Evolutionary conservation across 352 stramenopile genomes (phyloP), one percentile per base, ranked within the genome.

Genomic region (Globisporangium uncinulatum): DNA sequence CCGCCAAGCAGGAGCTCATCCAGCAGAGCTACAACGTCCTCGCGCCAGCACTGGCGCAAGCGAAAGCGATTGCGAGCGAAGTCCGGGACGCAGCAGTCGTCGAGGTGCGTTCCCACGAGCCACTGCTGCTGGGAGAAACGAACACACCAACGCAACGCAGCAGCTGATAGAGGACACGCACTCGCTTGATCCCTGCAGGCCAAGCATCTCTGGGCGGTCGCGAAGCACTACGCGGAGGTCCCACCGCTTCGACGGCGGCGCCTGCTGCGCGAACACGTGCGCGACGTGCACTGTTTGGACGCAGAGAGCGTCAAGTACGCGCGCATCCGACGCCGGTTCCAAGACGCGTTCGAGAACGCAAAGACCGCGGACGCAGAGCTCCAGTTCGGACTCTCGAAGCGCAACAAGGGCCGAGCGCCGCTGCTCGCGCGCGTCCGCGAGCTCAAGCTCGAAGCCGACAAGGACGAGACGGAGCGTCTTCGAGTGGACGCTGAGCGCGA

Each of bases 1-100:
- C 54, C 0, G 76, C 78, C 51, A 90, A 90, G 50, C 70, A 87
- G 36, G 77, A 90, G 50, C 70, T 90, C 3, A 75, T 87, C 41
- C 68, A 73, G 34, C 68, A 73, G 37, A 66, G 77, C 4, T 79
- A 80, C 31, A 70, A 79, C 45, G 54, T 85, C 45, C 51, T 87
- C 0, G 70, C 63, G 0, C 70, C 77, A 8, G 42, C 80, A 1
- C 45, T 87, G 1, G 59, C 73, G 19, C 70, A 86, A 34, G 68
- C 72, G 3, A 88, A 72, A 31, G 78, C 82, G 8, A 48, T 61
- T 7, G 74, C 63, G 11, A 58, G 57, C 17, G 63, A 76, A 3
- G 43, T 87, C 19, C 71, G 65, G 7, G 63, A 83, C 9, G 68
- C 62, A 0, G 66, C 70, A 11, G 66, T 74, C 32, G 61, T 66